Conservation (phyloP, 345 rosid genomes). For the Acer campestre region DNA sequence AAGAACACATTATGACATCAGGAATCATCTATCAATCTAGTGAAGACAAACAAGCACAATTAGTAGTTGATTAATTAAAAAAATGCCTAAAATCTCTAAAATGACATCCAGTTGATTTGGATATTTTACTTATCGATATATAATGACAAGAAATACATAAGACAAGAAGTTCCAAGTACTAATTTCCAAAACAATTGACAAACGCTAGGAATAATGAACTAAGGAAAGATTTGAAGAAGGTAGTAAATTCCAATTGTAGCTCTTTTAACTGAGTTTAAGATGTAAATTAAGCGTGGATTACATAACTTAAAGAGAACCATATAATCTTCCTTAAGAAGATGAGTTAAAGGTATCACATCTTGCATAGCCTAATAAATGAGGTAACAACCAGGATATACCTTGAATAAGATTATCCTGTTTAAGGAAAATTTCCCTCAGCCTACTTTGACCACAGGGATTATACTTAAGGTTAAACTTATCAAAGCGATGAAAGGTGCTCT, state of each 20-base stretch:
- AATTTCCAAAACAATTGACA: background rate
- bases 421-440: conserved; percentile 98
- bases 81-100: background rate
- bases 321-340: background rate
- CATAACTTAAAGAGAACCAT: background rate
- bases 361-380: conserved; percentile 11
- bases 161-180: background rate
- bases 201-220: background rate
- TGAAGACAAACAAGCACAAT: background rate
- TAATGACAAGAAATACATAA: background rate
- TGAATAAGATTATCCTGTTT: conserved; percentile 99
- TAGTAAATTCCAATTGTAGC: background rate
- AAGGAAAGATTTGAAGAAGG: background rate
- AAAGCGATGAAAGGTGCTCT: conserved; percentile 99
- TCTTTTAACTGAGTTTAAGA: background rate
- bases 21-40: background rate
- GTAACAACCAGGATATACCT: conserved; percentile 48
- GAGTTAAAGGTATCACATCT: background rate
- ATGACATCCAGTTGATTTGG: background rate
- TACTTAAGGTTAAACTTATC: conserved; percentile 99
- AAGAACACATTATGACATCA: background rate
- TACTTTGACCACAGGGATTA: conserved; percentile 99
- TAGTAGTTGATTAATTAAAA: background rate
- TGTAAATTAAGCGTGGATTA: background rate
- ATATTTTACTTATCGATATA: background rate